Evolutionary conservation across 176 grass and related monocot genomes (phyloP).

Genomic region (Avena eriantha): DNA sequence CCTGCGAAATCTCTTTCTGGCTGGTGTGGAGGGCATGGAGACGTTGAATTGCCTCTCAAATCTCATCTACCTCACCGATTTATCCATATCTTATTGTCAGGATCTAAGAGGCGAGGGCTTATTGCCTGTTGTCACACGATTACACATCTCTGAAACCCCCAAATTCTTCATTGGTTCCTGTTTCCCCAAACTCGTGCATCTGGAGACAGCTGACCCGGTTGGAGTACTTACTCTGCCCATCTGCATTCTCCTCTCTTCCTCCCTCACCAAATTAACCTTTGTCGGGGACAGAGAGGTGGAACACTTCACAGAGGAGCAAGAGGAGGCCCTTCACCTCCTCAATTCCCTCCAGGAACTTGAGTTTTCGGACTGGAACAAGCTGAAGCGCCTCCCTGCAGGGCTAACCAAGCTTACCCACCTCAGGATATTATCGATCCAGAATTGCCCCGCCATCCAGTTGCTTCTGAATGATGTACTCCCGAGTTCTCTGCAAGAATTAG

Average conservation of each 20-base stretch:
- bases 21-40: accelerated
- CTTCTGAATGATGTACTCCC: not conserved
- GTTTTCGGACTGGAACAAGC: accelerated
- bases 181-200: accelerated
- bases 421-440: accelerated
- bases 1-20: accelerated
- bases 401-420: not conserved
- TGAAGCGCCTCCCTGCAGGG: not conserved
- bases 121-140: not conserved
- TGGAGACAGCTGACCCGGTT: not conserved
- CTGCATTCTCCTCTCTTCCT: not conserved
- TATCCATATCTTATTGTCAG: accelerated
- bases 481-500: not conserved
- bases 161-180: not conserved
- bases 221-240: not conserved
- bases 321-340: not conserved
- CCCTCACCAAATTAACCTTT: accelerated
- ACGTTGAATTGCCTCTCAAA: not conserved
- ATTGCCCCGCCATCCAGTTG: not conserved
- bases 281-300: accelerated
- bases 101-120: not conserved
- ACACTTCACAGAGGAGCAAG: too few species aligned
- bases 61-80: not conserved
- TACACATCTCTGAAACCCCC: not conserved
- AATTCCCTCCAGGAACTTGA: not conserved